Evolutionary conservation across 176 grass and related monocot species (phyloP).

Genomic region (Paspalum vaginatum): DNA sequence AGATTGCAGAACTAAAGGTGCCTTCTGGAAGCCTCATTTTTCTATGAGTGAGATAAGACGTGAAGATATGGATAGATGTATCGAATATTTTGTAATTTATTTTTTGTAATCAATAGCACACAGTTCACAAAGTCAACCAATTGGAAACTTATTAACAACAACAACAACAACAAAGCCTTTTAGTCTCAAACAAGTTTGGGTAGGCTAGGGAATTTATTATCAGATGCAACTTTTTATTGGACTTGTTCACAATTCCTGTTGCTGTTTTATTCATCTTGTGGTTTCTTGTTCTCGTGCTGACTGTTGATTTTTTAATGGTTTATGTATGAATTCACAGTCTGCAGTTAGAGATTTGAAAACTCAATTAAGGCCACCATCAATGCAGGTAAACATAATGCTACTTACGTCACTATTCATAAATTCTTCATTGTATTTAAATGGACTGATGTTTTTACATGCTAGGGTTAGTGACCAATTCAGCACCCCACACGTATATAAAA

Average conservation of each 20-base stretch:
- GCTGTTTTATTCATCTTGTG: constrained; percentile 9
- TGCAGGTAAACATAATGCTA: constrained; percentile 67
- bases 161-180: too few relatives aligned
- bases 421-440: constrained; percentile 22
- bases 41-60: not conserved
- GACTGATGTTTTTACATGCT: constrained; percentile 5
- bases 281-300: not conserved
- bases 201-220: not conserved
- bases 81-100: constrained; percentile 2
- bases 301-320: not conserved
- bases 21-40: not conserved
- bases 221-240: not conserved
- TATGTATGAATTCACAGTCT: constrained; percentile 60
- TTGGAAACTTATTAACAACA: not conserved
- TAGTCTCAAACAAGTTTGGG: too few relatives aligned
- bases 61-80: not conserved
- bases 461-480: not conserved
- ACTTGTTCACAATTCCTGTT: not conserved
- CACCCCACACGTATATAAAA: not conserved
- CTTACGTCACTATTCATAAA: constrained; percentile 25
- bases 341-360: constrained; percentile 96
- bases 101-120: not conserved
- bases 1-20: constrained; percentile 97
- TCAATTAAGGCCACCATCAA: constrained; percentile 93
- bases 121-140: not conserved